phyloP scores from a whole-genome alignment of 345 rosid species.

The Salix arbutifolia region DNA sequence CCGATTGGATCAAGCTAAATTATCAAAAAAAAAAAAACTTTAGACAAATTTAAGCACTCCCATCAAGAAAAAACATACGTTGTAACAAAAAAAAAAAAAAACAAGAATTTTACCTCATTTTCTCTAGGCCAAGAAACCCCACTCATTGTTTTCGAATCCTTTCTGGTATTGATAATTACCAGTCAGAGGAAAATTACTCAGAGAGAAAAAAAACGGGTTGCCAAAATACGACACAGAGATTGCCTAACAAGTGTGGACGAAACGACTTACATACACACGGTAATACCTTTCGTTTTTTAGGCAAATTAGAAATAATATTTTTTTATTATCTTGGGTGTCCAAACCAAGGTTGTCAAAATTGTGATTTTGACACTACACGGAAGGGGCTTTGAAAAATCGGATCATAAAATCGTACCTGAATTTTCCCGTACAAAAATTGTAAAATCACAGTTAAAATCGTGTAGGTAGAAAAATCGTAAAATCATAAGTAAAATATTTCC shows the following conservation, averaged over 20 bases:
- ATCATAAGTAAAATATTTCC: no score
- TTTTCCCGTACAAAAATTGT: no score
- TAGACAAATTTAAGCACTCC: neutral
- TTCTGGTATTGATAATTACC: neutral
- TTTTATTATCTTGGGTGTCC: no score
- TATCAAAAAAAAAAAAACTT: neutral
- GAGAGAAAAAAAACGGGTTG: neutral
- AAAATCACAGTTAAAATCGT: no score
- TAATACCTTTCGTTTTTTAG: neutral
- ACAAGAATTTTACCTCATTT: conserved; percentile 2
- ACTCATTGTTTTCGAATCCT: neutral
- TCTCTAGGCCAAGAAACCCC: conserved; percentile 9
- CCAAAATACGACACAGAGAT: neutral
- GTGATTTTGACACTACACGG: no score
- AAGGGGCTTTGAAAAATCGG: no score
- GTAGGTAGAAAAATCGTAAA: no score
- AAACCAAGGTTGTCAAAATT: no score
- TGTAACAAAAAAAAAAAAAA: neutral
- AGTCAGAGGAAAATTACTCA: neutral
- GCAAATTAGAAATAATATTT: no score
- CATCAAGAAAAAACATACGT: neutral
- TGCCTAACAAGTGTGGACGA: neutral
- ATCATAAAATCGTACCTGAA: no score
- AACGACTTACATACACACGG: neutral
- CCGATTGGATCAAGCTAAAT: neutral